Percentiles rank a stretch among this genome's conserved stretches.
Conservation (phyloP, 2,329 filamentous ascomycete genomes). For the Microcyclosporella mali region DNA sequence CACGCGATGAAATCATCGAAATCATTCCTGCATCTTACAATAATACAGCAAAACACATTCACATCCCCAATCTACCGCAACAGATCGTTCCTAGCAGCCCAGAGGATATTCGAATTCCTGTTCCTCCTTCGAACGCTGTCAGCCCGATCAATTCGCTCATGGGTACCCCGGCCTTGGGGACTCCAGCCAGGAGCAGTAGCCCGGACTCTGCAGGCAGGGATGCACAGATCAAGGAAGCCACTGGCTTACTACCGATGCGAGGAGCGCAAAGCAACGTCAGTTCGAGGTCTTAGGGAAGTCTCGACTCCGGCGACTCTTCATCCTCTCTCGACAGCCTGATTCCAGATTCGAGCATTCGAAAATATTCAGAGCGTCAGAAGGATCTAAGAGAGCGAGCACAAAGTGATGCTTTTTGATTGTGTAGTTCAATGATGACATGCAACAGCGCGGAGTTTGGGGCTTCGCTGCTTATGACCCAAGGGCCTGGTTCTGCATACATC, state of each 20-base stretch:
- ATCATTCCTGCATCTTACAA: constrained; percentile 97
- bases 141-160: constrained; percentile 38
- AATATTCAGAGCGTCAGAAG: background rate
- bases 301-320: constrained; percentile 3
- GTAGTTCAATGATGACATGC: too few species aligned
- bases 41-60: constrained; percentile 86
- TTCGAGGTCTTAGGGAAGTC: constrained; percentile 9
- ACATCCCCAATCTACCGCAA: constrained; percentile 63
- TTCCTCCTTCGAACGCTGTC: constrained; percentile 50
- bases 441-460: too few species aligned
- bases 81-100: constrained; percentile 70
- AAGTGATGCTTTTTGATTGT: too few species aligned
- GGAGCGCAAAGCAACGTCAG: constrained; percentile 5
- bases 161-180: constrained; percentile 29
- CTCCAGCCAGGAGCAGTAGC: constrained; percentile 6
- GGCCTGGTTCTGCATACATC: too few species aligned
- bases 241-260: constrained; percentile 6
- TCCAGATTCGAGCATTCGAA: background rate
- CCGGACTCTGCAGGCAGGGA: constrained; percentile 9
- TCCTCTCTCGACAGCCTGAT: constrained; percentile 4
- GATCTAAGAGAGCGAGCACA: background rate
- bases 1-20: constrained; percentile 96
- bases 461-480: too few species aligned
- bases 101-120: constrained; percentile 73
- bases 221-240: constrained; percentile 1